These are phyloP conservation scores for Neurospora sp. DNA, from an alignment of 2,329 filamentous ascomycete genomes.

Conservation along the genomic window DNA sequence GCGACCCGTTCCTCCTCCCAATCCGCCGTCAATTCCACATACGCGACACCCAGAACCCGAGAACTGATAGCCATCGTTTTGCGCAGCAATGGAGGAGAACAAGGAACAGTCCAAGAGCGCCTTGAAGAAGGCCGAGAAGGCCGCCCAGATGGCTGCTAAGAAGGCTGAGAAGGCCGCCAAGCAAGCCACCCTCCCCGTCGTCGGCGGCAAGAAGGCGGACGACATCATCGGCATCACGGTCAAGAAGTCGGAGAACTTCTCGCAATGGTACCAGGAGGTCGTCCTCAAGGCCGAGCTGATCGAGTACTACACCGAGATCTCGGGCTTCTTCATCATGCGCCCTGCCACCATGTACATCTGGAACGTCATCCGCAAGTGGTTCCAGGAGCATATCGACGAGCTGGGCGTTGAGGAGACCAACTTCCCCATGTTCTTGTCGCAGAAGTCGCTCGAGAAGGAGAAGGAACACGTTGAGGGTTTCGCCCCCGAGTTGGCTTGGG, in stretches of 20 bases:
- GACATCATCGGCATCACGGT: constrained; percentile 82
- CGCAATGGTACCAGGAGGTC: constrained; percentile 95
- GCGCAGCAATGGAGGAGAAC: constrained; percentile 19
- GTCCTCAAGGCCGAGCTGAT: constrained; percentile 96
- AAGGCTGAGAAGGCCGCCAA: constrained; percentile 54
- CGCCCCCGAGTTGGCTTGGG: constrained; percentile 83
- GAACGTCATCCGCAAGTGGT: constrained; percentile 57
- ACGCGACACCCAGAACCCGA: neutral
- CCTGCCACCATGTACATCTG: constrained; percentile 58
- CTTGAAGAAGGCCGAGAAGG: constrained; percentile 56
- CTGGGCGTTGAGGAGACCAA: constrained; percentile 92
- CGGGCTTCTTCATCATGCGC: constrained; percentile 93
- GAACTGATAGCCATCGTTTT: neutral
- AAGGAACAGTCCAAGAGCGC: constrained; percentile 49
- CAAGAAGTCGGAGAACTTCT: constrained; percentile 76
- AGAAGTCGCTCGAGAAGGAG: constrained; percentile 77
- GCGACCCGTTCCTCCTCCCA: neutral
- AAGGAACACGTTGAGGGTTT: constrained; percentile 99
- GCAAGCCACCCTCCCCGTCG: constrained; percentile 40
- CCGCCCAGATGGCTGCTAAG: constrained; percentile 48
- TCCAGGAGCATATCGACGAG: constrained; percentile 67
- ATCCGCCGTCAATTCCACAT: neutral
- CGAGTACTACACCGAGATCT: constrained; percentile 80
- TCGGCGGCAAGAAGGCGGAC: constrained; percentile 49
- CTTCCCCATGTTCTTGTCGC: constrained; percentile 91